phyloP scores from a whole-genome alignment of 1,284 basidiomycete genomes.

The Singerocomus rubriflavus region DNA sequence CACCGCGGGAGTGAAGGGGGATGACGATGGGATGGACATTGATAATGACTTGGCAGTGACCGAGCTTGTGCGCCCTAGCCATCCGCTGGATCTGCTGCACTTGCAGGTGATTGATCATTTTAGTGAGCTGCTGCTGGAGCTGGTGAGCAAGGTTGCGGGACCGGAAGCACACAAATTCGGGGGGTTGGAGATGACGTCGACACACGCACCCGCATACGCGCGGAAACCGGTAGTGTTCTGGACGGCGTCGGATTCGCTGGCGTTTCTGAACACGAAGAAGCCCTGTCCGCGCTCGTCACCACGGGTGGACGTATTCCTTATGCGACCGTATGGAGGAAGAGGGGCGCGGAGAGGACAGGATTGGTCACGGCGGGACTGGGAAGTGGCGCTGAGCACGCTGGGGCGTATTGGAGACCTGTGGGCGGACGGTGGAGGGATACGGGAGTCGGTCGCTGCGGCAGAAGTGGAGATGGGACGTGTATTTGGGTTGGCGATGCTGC shows the following conservation, averaged over 20 bases:
- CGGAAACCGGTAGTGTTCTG: constrained; percentile 46
- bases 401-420: constrained; percentile 48
- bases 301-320: constrained; percentile 49
- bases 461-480: constrained; percentile 46
- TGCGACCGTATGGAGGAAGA: constrained; percentile 40
- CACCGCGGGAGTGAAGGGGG: constrained; percentile 26
- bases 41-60: constrained; percentile 46
- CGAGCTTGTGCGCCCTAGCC: constrained; percentile 38
- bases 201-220: constrained; percentile 52
- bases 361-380: constrained; percentile 68
- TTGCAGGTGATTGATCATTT: constrained; percentile 69
- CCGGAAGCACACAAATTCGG: constrained; percentile 37
- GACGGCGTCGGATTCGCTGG: constrained; percentile 53
- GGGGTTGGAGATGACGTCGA: constrained; percentile 39
- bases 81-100: constrained; percentile 65
- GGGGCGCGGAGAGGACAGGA: constrained; percentile 63
- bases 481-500: constrained; percentile 49
- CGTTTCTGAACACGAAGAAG: constrained; percentile 48
- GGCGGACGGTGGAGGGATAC: constrained; percentile 49
- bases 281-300: constrained; percentile 37
- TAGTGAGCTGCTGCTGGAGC: constrained; percentile 51
- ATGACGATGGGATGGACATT: constrained; percentile 56
- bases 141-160: constrained; percentile 54
- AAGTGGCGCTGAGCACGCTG: constrained; percentile 46
- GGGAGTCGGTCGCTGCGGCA: constrained; percentile 48